These are phyloP conservation scores for Auricularia heimuer DNA, from an alignment of 768 basidiomycete species.

Conservation along the genomic window DNA sequence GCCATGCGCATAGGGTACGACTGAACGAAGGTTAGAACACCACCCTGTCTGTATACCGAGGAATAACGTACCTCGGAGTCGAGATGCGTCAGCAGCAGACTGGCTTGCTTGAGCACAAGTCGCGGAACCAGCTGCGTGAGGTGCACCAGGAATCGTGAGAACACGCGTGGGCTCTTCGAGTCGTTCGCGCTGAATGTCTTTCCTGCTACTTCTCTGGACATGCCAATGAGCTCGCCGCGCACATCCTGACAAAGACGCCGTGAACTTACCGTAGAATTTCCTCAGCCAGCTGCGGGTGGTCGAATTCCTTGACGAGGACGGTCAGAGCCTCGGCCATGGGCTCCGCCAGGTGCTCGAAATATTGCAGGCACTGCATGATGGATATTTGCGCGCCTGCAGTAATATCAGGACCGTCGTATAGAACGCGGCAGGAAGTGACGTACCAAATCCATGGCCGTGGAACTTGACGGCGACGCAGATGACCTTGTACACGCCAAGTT, in stretches of 20 bases:
- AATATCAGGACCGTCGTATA: neutral
- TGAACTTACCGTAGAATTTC: constrained; percentile 56
- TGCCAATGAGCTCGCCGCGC: neutral
- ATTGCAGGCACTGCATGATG: constrained; percentile 87
- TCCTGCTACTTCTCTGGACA: constrained; percentile 61
- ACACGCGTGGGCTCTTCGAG: constrained; percentile 76
- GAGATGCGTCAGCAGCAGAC: constrained; percentile 70
- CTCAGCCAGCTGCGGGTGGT: constrained; percentile 81
- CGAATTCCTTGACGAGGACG: constrained; percentile 73
- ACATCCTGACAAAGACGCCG: neutral
- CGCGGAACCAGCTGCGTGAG: constrained; percentile 75
- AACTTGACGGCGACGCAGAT: constrained; percentile 88
- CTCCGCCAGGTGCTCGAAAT: constrained; percentile 90
- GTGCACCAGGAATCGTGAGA: constrained; percentile 73
- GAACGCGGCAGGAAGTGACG: constrained; percentile 4
- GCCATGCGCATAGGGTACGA: constrained; percentile 96
- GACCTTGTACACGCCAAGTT: constrained; percentile 71
- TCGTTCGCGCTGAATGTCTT: constrained; percentile 75
- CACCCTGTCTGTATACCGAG: constrained; percentile 8
- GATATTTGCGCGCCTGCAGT: constrained; percentile 55
- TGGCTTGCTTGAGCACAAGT: constrained; percentile 80
- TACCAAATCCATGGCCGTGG: constrained; percentile 68
- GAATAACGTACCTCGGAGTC: constrained; percentile 69
- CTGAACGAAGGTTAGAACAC: constrained; percentile 28
- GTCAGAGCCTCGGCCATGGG: constrained; percentile 87